Conservation (phyloP, 106 monocot genomes). For the Narthecium ossifragum region DNA sequence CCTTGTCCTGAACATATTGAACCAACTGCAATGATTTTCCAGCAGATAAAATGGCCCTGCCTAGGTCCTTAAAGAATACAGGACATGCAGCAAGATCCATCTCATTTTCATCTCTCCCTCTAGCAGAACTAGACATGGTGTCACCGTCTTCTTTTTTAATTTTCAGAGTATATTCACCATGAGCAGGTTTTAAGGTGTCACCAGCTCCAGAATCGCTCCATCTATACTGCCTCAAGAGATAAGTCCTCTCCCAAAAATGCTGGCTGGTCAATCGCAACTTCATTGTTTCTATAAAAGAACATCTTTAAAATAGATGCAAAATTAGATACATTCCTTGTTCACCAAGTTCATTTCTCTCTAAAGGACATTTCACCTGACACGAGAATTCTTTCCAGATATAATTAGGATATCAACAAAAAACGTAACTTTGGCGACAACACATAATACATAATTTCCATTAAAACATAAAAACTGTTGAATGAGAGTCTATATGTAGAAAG, state of each 20-base stretch:
- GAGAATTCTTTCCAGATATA: no score
- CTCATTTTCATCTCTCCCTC: conserved; percentile 26
- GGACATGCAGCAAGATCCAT: conserved; percentile 44
- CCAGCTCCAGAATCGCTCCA: conserved; percentile 10
- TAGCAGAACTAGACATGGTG: conserved; percentile 6
- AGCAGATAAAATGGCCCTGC: conserved; percentile 80
- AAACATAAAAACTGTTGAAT: no score
- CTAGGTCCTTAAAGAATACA: conserved; percentile 63
- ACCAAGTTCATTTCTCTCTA: no score
- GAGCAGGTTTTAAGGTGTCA: background rate
- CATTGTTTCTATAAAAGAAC: conserved; percentile 70
- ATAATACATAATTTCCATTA: no score
- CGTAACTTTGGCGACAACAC: no score
- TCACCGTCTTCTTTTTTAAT: background rate
- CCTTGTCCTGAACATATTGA: conserved; percentile 40
- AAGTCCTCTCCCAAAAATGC: conserved; percentile 93
- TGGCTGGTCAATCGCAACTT: conserved; percentile 69
- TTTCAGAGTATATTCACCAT: conserved; percentile 16
- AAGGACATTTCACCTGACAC: no score
- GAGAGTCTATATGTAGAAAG: no score
- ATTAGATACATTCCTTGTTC: no score
- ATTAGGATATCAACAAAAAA: no score
- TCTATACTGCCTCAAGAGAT: conserved; percentile 39
- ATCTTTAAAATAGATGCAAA: conserved; percentile 50
- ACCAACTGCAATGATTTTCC: conserved; percentile 95